Evolutionary conservation across 2,329 filamentous ascomycete species (phyloP).

Genomic region (Colletotrichum limetticola): DNA sequence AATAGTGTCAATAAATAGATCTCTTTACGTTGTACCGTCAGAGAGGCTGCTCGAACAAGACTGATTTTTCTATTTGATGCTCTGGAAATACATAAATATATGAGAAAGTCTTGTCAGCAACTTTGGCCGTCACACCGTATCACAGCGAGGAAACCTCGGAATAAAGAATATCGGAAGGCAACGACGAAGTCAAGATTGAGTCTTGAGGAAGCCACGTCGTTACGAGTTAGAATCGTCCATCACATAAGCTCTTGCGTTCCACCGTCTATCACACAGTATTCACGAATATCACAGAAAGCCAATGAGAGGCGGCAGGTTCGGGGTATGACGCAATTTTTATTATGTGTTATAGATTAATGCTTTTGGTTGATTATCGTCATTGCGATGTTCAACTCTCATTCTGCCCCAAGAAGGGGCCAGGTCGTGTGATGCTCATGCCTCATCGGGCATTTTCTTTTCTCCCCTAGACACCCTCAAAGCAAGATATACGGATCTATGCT

Average conservation of each 20-base stretch:
- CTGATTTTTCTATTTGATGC: no score
- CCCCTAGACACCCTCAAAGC: not conserved
- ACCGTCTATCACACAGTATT: no score
- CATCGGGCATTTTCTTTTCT: no score
- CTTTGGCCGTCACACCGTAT: not conserved
- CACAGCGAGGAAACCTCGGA: not conserved
- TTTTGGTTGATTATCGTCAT: not conserved
- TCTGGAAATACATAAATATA: not conserved
- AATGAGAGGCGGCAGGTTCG: no score
- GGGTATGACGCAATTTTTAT: not conserved
- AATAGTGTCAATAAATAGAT: no score
- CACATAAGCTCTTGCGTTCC: no score
- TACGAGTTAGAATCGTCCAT: not conserved
- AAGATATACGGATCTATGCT: not conserved
- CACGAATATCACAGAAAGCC: no score
- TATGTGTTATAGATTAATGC: not conserved
- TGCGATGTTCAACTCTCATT: not conserved
- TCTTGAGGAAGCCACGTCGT: not conserved
- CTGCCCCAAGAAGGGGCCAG: not conserved
- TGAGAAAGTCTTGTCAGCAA: not conserved
- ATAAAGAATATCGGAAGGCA: not conserved
- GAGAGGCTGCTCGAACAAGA: no score
- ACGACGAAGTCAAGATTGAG: not conserved
- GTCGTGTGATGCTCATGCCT: not conserved
- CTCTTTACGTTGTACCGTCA: no score